Conservation (phyloP, 2,329 filamentous ascomycete species). For the Aureobasidium sp. region DNA sequence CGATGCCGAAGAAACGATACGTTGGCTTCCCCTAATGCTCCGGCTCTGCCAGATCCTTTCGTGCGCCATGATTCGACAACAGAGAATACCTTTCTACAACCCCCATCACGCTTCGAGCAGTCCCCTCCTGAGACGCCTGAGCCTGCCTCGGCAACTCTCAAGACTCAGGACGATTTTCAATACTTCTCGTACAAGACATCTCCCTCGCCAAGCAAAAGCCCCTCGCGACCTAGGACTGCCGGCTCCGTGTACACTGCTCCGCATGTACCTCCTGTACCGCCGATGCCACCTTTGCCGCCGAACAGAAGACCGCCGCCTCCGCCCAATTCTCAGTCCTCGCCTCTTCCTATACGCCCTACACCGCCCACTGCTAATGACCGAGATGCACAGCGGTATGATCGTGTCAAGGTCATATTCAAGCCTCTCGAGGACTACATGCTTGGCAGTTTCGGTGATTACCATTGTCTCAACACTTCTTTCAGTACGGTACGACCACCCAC, state of each 20-base stretch:
- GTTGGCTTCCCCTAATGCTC: background rate
- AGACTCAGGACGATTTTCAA: conserved; percentile 16
- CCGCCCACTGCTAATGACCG: conserved; percentile 22
- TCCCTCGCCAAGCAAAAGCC: conserved; percentile 7
- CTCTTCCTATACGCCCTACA: background rate
- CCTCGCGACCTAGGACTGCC: background rate
- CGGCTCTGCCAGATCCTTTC: conserved; percentile 8
- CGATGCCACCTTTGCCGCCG: conserved; percentile 26
- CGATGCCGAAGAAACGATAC: conserved; percentile 16
- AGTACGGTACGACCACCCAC: conserved; percentile 42
- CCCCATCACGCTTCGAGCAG: background rate
- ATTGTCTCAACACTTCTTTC: conserved; percentile 74
- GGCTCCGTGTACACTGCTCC: background rate
- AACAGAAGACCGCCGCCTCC: conserved; percentile 30
- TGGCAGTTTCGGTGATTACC: conserved; percentile 59
- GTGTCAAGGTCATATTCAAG: conserved; percentile 60
- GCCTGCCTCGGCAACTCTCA: conserved; percentile 16
- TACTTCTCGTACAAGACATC: conserved; percentile 10
- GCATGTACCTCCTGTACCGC: conserved; percentile 16
- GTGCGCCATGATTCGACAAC: background rate
- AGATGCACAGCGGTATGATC: conserved; percentile 28
- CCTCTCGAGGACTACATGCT: conserved; percentile 71
- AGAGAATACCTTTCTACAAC: background rate
- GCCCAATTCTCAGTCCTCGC: conserved; percentile 20
- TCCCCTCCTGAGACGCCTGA: conserved; percentile 9